phyloP scores from a whole-genome alignment of 495 filamentous ascomycete species.

The Talaromyces wortmannii region DNA sequence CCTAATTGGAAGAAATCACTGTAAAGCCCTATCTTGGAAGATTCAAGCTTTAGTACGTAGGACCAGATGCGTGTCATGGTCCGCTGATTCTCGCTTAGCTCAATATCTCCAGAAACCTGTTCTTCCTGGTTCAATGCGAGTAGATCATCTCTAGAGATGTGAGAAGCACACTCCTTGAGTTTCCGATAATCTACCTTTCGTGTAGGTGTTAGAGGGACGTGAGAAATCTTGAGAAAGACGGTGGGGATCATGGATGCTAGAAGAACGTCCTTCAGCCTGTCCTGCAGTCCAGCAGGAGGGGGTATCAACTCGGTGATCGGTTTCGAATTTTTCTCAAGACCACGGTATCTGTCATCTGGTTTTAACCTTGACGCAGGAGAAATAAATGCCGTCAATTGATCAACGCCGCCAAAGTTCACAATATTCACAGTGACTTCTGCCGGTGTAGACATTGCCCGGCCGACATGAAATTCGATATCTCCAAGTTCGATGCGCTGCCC shows the following conservation, averaged over 20 bases:
- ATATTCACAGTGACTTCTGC: not conserved
- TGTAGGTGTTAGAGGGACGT: conserved; percentile 9
- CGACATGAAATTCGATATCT: conserved; percentile 41
- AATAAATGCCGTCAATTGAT: not conserved
- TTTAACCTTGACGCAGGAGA: not conserved
- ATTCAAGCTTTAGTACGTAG: conserved; percentile 5
- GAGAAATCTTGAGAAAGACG: conserved; percentile 1
- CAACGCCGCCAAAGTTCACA: not conserved
- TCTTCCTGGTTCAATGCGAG: not conserved
- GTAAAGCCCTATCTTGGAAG: conserved; percentile 23
- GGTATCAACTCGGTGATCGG: not conserved
- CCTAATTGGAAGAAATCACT: conserved; percentile 13
- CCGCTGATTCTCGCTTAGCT: conserved; percentile 14
- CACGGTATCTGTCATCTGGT: not conserved
- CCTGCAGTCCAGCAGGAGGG: not conserved
- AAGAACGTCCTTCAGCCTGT: conserved; percentile 1
- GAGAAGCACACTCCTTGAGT: conserved; percentile 2
- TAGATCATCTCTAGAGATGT: conserved; percentile 2
- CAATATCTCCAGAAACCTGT: not conserved
- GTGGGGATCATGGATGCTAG: conserved; percentile 16
- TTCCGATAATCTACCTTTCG: conserved; percentile 14
- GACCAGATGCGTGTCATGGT: conserved; percentile 19
- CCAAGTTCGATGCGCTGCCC: conserved; percentile 48
- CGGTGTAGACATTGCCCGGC: not conserved
- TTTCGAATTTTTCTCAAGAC: not conserved